Base-by-base conservation (phyloP, 192 early-diverging fungal genomes). In the Backusella westeae region DNA sequence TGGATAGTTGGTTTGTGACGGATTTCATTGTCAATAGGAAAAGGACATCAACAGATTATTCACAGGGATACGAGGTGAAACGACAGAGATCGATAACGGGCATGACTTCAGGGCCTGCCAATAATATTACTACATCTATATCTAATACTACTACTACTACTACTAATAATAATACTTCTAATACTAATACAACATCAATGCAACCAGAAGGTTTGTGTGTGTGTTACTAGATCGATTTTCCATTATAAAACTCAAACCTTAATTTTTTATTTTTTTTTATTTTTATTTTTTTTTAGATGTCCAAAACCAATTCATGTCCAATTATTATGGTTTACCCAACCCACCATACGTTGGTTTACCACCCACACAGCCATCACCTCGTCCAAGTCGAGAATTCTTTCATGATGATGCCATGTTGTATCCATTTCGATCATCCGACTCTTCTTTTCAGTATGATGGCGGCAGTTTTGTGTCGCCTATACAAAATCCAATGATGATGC, bases 1-100 rank as follows among this genome's bases (percentile, higher is more conserved):
- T 69, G 34, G 79, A 84, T 67, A 86, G 83, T 77, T 86, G 85
- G 85, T 81, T 79, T 49, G 77, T 86, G 23, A 76, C 83, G 41
- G 75, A 82, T 38, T 86, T 79, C 66, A 76, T 59, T 23, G 84
- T 80, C 56, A 26, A 35, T 26, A 49, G 70, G 49, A 71, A 71
- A 10, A 12, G 70, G 1, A 23, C 44, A 7, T 71, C 70, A 1
- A 49, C 17, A 19, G 70, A 71, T 29, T 68, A 34, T 36, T 19
- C 17, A 9, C 34, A 68, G 9, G 67, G 67, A 4, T 68, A 34
- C 36, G 67, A 35, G 29, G 67, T 36, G 29, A 68, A 68, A 1
- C 23, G 67, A 1, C 34, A 34, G 19, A 4, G 67, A 68, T 68
- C 67, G 17, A 68, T 68, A 36, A 15, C 67, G 8, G 23, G 29